Evolutionary conservation across 495 filamentous ascomycete genomes (phyloP).

Genomic region (Neurospora sp.): DNA sequence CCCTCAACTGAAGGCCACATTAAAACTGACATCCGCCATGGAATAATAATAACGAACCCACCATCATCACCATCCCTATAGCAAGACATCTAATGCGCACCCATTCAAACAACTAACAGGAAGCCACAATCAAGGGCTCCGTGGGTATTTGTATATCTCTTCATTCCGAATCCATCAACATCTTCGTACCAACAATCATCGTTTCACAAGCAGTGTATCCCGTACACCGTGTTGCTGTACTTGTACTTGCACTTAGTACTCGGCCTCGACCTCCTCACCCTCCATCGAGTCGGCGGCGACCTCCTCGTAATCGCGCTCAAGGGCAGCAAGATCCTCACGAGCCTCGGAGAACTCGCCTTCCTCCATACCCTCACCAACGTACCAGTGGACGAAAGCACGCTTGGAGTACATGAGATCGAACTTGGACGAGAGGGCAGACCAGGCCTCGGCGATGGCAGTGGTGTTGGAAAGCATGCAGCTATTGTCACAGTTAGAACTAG

Average conservation of each 20-base stretch:
- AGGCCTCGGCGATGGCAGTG: conserved; percentile 96
- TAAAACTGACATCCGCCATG: conserved; percentile 1
- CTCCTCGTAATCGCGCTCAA: conserved; percentile 99
- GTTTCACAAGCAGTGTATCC: not conserved
- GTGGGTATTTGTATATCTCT: not conserved
- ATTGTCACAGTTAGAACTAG: conserved; percentile 15
- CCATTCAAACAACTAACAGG: not conserved
- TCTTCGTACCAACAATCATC: not conserved
- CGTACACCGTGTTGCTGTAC: not conserved
- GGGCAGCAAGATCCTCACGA: conserved; percentile 91
- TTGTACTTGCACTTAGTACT: conserved; percentile 59
- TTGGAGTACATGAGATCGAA: conserved; percentile 99
- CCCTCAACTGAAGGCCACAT: conserved; percentile 4
- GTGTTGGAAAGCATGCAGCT: conserved; percentile 99
- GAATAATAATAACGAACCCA: conserved; percentile 5
- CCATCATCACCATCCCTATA: conserved; percentile 5
- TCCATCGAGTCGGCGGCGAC: conserved; percentile 93
- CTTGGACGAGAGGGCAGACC: conserved; percentile 94
- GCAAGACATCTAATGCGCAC: not conserved
- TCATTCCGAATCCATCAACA: not conserved
- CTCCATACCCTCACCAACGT: conserved; percentile 99
- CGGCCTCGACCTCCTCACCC: conserved; percentile 80
- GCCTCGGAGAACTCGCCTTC: conserved; percentile 99
- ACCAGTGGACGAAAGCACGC: conserved; percentile 99
- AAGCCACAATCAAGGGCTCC: not conserved